Percentiles rank a stretch among this genome's conserved stretches.
Conservation (phyloP, 129 eudicot genomes). For the Helianthus tuberosus region DNA sequence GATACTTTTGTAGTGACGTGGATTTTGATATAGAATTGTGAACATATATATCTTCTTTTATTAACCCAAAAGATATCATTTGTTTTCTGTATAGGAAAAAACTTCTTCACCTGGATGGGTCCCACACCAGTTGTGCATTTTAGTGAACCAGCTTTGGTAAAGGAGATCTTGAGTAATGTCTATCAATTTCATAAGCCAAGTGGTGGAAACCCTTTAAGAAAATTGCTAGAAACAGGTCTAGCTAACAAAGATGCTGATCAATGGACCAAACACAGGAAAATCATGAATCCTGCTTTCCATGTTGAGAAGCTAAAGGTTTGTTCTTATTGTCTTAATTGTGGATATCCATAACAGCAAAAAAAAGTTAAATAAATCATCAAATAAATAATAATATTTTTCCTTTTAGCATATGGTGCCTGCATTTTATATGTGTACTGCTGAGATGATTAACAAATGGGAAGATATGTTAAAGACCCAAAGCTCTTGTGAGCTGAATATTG, state of each 20-base stretch:
- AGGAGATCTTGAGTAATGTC: constrained; percentile 18
- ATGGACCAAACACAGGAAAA: constrained; percentile 40
- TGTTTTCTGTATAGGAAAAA: constrained; percentile 17
- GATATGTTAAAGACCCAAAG: background rate
- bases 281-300: constrained; percentile 40
- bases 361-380: background rate
- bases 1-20: too few species aligned
- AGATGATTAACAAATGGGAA: constrained; percentile 29
- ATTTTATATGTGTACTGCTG: constrained; percentile 16
- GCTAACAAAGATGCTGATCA: background rate
- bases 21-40: too few species aligned
- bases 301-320: constrained; percentile 35
- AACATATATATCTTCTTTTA: too few species aligned
- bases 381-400: background rate
- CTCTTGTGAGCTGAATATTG: constrained; percentile 26
- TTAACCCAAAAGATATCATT: background rate
- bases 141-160: constrained; percentile 19
- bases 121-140: constrained; percentile 28
- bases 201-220: constrained; percentile 25
- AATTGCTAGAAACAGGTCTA: too few species aligned
- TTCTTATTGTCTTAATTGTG: background rate
- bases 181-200: constrained; percentile 25
- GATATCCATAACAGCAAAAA: too few species aligned
- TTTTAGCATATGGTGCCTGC: constrained; percentile 33
- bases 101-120: constrained; percentile 37